These are phyloP conservation scores for Botrytis squamosa DNA, from an alignment of 2,329 filamentous ascomycete genomes.

Conservation along the genomic window DNA sequence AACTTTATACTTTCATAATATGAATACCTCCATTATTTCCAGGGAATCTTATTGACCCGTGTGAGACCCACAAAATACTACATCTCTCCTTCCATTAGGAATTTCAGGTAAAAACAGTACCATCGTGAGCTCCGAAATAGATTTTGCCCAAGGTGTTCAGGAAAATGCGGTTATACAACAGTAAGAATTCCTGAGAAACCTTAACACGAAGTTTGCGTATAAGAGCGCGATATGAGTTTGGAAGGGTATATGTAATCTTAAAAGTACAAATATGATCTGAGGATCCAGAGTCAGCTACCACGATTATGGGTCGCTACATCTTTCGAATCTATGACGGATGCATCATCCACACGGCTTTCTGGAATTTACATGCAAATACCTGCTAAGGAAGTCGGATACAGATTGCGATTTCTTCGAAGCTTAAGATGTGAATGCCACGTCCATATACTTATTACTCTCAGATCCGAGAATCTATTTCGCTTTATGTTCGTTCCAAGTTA, in stretches of 20 bases:
- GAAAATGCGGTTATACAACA: not conserved
- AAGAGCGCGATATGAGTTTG: not conserved
- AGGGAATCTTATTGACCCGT: not conserved
- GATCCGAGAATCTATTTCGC: not conserved
- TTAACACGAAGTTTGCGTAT: fast-evolving
- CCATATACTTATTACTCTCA: not conserved
- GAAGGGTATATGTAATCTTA: not conserved
- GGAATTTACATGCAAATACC: fast-evolving
- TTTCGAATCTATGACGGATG: too few relatives aligned
- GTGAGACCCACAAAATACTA: not conserved
- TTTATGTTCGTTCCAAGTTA: not conserved
- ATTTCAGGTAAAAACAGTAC: fast-evolving
- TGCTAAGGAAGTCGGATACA: too few relatives aligned
- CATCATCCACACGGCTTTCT: too few relatives aligned
- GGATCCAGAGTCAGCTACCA: too few relatives aligned
- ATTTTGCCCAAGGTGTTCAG: not conserved
- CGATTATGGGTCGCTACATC: too few relatives aligned
- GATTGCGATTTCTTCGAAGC: too few relatives aligned
- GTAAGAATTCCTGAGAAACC: not conserved
- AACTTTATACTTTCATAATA: too few relatives aligned
- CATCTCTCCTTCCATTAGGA: not conserved
- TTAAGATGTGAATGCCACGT: too few relatives aligned
- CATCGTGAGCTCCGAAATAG: not conserved
- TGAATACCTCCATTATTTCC: too few relatives aligned
- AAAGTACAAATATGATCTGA: too few relatives aligned